phyloP scores from a whole-genome alignment of 495 filamentous ascomycete genomes.

The Penicillium subrubescens region DNA sequence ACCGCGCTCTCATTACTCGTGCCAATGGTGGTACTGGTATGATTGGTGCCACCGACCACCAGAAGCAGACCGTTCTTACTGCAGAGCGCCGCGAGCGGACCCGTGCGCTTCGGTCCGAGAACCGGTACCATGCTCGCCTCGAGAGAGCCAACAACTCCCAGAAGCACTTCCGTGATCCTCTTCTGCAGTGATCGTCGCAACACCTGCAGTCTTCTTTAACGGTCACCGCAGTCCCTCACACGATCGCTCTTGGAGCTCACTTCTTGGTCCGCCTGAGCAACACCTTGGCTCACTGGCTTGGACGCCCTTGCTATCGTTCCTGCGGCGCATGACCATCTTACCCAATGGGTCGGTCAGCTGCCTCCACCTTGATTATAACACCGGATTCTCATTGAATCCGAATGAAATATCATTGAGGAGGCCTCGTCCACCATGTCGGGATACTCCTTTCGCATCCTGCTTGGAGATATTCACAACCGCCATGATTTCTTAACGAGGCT shows the following conservation, averaged over 20 bases:
- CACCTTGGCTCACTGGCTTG: background rate
- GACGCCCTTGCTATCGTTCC: background rate
- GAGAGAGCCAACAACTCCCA: conserved; percentile 68
- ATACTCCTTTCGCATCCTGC: background rate
- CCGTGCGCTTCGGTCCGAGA: conserved; percentile 59
- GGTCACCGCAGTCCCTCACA: background rate
- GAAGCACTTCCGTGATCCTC: conserved; percentile 70
- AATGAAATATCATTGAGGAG: background rate
- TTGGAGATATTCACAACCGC: background rate
- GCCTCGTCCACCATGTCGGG: background rate
- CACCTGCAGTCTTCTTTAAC: background rate
- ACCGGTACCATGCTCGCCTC: conserved; percentile 61
- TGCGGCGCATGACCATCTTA: background rate
- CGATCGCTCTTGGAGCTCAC: too few species aligned
- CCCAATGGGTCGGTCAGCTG: background rate
- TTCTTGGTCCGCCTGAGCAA: background rate
- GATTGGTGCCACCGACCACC: conserved; percentile 69
- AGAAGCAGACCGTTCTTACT: conserved; percentile 63
- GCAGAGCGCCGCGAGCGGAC: conserved; percentile 68
- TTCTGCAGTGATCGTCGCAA: conserved; percentile 42
- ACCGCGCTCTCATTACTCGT: conserved; percentile 62
- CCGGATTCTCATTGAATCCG: background rate
- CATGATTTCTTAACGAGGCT: background rate
- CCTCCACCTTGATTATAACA: background rate
- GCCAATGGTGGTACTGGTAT: conserved; percentile 76